These are phyloP conservation scores for Boletellus sp. DNA, from an alignment of 768 basidiomycete genomes.

Conservation along the genomic window DNA sequence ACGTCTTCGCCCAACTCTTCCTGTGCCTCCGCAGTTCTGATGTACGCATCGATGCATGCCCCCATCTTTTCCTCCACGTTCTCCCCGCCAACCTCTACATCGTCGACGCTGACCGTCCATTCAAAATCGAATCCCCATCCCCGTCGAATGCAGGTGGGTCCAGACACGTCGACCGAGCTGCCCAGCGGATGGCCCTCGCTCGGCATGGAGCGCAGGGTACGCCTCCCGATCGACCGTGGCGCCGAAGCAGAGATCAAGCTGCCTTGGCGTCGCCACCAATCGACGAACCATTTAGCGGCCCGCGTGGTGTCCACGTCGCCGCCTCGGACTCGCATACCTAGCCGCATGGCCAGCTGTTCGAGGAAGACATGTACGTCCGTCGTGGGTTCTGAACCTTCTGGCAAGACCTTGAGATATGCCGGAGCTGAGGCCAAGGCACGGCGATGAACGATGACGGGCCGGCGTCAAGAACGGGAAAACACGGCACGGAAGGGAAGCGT, in stretches of 20 bases:
- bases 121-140: slow-evolving; percentile 89
- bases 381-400: slow-evolving; percentile 51
- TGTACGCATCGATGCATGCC: slow-evolving; percentile 55
- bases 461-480: slow-evolving; percentile 6
- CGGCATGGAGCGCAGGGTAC: background rate
- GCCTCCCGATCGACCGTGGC: slow-evolving; percentile 21
- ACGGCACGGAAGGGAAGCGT: background rate
- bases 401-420: slow-evolving; percentile 63
- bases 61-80: slow-evolving; percentile 68
- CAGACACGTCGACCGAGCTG: background rate
- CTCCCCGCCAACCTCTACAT: slow-evolving; percentile 10
- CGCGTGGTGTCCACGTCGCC: slow-evolving; percentile 66
- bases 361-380: slow-evolving; percentile 65
- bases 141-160: slow-evolving; percentile 31
- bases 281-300: slow-evolving; percentile 77
- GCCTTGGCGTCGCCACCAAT: slow-evolving; percentile 84
- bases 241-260: slow-evolving; percentile 50
- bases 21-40: slow-evolving; percentile 42
- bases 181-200: background rate
- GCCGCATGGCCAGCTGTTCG: slow-evolving; percentile 60
- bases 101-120: slow-evolving; percentile 42
- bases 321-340: slow-evolving; percentile 81
- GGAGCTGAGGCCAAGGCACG: slow-evolving; percentile 45
- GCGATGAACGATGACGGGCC: background rate
- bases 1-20: slow-evolving; percentile 53